phyloP scores from a whole-genome alignment of 2,329 filamentous ascomycete species.

The Beauveria pseudobassiana region DNA sequence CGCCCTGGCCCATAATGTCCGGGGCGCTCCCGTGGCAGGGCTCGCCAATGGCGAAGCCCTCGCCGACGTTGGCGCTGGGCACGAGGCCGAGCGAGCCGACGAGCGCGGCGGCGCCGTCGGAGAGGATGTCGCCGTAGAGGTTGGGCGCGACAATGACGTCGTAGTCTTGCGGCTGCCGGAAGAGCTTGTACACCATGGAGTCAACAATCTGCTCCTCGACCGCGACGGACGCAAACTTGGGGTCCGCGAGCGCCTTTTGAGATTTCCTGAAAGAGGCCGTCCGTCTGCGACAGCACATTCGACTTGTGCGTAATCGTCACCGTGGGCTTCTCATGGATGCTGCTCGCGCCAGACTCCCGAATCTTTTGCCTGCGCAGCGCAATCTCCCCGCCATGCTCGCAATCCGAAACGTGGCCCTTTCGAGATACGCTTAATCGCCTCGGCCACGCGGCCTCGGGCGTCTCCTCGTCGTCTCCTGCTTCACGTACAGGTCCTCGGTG shows the following conservation, averaged over 20 bases:
- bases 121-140: constrained; percentile 94
- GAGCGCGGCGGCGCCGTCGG: constrained; percentile 88
- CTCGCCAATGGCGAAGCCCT: constrained; percentile 92
- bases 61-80: constrained; percentile 89
- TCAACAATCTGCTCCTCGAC: constrained; percentile 98
- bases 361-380: constrained; percentile 79
- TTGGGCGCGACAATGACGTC: constrained; percentile 98
- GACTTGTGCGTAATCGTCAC: constrained; percentile 98
- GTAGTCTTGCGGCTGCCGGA: constrained; percentile 90
- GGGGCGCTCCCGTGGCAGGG: constrained; percentile 95
- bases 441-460: constrained; percentile 75
- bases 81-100: constrained; percentile 90
- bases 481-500: constrained; percentile 97
- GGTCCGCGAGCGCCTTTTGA: constrained; percentile 63
- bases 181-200: constrained; percentile 99
- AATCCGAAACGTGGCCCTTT: constrained; percentile 78
- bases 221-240: constrained; percentile 54
- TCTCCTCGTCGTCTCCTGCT: constrained; percentile 85
- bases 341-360: constrained; percentile 46
- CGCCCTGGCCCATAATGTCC: constrained; percentile 81
- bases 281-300: constrained; percentile 93
- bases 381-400: constrained; percentile 89
- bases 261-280: constrained; percentile 85
- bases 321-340: constrained; percentile 56
- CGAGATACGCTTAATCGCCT: constrained; percentile 96